Conservation (phyloP, 768 basidiomycete genomes). For the Podaxis rugospora region DNA sequence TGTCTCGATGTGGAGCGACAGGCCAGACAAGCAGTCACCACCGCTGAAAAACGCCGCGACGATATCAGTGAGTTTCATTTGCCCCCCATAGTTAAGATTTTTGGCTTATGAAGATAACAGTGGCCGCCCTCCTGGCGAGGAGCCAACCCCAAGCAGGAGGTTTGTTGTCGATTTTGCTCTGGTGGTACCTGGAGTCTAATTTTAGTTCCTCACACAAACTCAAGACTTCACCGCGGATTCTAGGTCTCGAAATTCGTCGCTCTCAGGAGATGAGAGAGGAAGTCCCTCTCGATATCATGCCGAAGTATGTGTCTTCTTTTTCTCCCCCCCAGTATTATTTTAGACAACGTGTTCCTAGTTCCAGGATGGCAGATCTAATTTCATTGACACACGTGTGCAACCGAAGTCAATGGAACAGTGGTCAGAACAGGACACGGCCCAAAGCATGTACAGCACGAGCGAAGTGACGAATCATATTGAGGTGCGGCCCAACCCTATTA, state of each 20-base stretch:
- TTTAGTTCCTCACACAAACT: conserved; percentile 8
- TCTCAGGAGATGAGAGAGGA: conserved; percentile 44
- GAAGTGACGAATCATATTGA: conserved; percentile 41
- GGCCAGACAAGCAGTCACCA: conserved; percentile 57
- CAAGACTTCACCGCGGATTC: conserved; percentile 24
- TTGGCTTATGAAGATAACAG: conserved; percentile 21
- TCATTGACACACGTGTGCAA: conserved; percentile 34
- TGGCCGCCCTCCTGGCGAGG: conserved; percentile 42
- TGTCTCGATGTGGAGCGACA: conserved; percentile 66
- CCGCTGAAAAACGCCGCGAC: conserved; percentile 68
- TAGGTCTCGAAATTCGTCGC: conserved; percentile 49
- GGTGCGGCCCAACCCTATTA: conserved; percentile 24
- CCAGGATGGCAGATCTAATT: conserved; percentile 20
- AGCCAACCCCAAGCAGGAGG: conserved; percentile 35
- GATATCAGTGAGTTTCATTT: conserved; percentile 41
- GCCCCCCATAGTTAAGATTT: conserved; percentile 15
- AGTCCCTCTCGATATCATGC: conserved; percentile 42
- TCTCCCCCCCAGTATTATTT: conserved; percentile 3
- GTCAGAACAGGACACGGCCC: conserved; percentile 34
- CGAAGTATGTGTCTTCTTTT: conserved; percentile 26
- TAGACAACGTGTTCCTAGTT: conserved; percentile 24
- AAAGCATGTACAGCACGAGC: conserved; percentile 34
- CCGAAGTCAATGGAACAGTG: conserved; percentile 42
- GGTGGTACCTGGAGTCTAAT: conserved; percentile 16
- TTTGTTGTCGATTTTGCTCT: conserved; percentile 3